Evolutionary conservation across 2,329 filamentous ascomycete genomes (phyloP), one percentile per base, ranked within the genome.

Genomic region (Penicillium sp.): DNA sequence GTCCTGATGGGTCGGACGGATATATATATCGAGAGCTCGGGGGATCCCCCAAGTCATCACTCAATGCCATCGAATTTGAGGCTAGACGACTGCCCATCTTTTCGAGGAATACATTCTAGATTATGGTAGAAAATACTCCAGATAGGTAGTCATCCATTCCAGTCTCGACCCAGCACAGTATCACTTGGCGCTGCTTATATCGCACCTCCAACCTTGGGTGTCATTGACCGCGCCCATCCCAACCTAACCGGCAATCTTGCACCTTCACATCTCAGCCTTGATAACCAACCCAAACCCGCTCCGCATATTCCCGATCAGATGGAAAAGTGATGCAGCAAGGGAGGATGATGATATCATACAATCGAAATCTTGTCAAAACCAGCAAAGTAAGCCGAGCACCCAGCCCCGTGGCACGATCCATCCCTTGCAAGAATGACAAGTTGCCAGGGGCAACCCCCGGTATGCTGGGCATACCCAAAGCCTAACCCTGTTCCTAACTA

Each of bases 281-380:
- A 31, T 28, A 31, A 54, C 12, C 51, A 45, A 25, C 37, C 12
- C 37, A 55, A 45, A 17, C 42, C 49, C 11, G 10, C 45, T 42
- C 41, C 50, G 35, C 58, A 66, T 65, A 57, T 22, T 59, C 34
- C 58, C 60, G 22, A 66, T 63, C 57, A n/a, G 10, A 43, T 31
- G 54, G 47, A 20, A 49, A n/a, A 22, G 22, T 22, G 45, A 4
- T 60, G 60, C 61, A 61, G 62, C 63, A 67, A 66, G 66, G 66
- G 54, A 35, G 17, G 34, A 31, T 22, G 38, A 6, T 59, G 25
- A 57, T 45, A 41, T 57, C 58, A 61, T 55, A 38, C 54, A 35
- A 59, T 50, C 45, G 34, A 48, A 34, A 61, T 42, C 17, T n/a
- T 4, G 50, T 50, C 17, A 34, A 55, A 60, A 45, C 41, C 25